Evolutionary conservation across 306 rosid genomes (phyloP), one percentile per base, ranked within the genome.

Genomic region (Cotoneaster glaucophyllus): DNA sequence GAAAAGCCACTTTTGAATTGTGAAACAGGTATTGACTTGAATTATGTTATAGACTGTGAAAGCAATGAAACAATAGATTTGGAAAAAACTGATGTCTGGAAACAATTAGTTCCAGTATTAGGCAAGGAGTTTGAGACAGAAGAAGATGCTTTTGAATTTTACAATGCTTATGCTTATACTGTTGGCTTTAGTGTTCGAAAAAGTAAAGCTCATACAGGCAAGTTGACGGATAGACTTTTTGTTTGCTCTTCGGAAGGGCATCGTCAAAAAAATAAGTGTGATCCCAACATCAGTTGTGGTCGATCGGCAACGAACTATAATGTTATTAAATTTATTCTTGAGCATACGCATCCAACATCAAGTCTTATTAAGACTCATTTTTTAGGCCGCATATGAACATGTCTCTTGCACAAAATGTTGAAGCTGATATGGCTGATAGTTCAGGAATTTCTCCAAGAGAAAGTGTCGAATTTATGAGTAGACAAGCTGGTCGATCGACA

Each of bases 201-300:
- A n/a, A 41, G 52, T 34, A 34, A n/a, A 31, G 31, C 6, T 7
- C 63, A 26, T 77, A 77, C 25, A 44, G 70, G 71, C 13, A 19
- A 43, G 19, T 12, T 58, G 2, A 37, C 1, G 17, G 31, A 69
- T 9, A 28, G n/a, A 18, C 11, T 21, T 39, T 41, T 59, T 77
- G 65, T 54, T 59, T 77, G 75, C 59, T 77, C 64, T 1, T 53
- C 21, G 1, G 70, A 77, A 59, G 81, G 81, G n/a, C 12, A 17
- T n/a, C 69, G 69, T 56, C 26, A 31, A 59, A 29, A 12, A 32
- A 73, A 77, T 5, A 45, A 59, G 54, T 5, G 57, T 21, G 9
- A 53, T 52, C 41, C 0, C 3, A 43, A 43, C 8, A 54, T 54
- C 0, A 54, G 3, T 22, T 71, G 57, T 71, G 2, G 61, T 1